A percentile compares a stretch with the other conserved stretches of the same genome.
Conservation (phyloP, 352 stramenopile genomes). For the Phytophthora tentaculata region DNA sequence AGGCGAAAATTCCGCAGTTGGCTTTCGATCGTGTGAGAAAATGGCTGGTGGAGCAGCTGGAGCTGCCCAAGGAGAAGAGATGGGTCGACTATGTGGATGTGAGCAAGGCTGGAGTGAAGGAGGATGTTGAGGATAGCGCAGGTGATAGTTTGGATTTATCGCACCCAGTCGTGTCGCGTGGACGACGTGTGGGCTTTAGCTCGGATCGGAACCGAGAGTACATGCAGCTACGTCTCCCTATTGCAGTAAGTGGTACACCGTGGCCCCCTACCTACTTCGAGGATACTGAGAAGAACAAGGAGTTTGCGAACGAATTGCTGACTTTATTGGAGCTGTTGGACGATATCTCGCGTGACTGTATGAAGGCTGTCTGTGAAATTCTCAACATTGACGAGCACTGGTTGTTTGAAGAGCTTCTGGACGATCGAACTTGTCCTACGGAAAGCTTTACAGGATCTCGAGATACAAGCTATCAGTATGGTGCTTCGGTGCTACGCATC, state of each 20-base stretch:
- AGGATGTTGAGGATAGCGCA: not conserved
- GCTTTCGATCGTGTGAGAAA: constrained; percentile 66
- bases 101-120: constrained; percentile 8
- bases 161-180: constrained; percentile 62
- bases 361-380: constrained; percentile 75
- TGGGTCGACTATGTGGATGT: constrained; percentile 81
- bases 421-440: constrained; percentile 52
- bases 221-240: constrained; percentile 71
- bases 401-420: constrained; percentile 72
- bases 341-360: constrained; percentile 71
- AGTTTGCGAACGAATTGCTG: constrained; percentile 70
- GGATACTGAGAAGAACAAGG: constrained; percentile 39
- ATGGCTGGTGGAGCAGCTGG: constrained; percentile 66
- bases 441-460: constrained; percentile 29
- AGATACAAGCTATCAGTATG: constrained; percentile 77
- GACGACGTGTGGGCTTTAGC: constrained; percentile 78
- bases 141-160: constrained; percentile 31
- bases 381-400: constrained; percentile 70
- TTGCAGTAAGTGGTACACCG: constrained; percentile 70
- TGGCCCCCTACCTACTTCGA: constrained; percentile 79
- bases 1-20: constrained; percentile 58
- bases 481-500: constrained; percentile 79
- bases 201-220: constrained; percentile 80
- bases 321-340: constrained; percentile 67
- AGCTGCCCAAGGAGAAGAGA: constrained; percentile 52